Evolutionary conservation across 208 protist species (phyloP), one percentile per base, ranked within the genome.

Genomic region (Trypanosoma vivax): DNA sequence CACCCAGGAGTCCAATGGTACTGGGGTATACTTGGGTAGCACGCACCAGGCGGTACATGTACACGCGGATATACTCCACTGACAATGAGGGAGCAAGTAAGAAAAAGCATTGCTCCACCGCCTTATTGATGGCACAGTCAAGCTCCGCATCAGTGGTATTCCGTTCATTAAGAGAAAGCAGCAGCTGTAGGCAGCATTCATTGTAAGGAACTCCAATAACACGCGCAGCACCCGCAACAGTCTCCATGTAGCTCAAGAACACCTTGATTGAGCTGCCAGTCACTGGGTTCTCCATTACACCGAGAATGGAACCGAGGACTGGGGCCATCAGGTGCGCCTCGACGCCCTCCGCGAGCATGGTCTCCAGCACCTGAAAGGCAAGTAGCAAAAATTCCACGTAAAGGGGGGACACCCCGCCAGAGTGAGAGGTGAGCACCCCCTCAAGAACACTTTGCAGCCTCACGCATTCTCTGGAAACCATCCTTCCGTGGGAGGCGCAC

Each of bases 401-500:
- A n/a, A n/a, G n/a, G n/a, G n/a, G n/a, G n/a, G n/a, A n/a, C n/a
- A n/a, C n/a, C n/a, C n/a, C n/a, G n/a, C n/a, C n/a, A n/a, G n/a
- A n/a, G n/a, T n/a, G n/a, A n/a, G n/a, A n/a, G n/a, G n/a, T n/a
- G n/a, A n/a, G n/a, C n/a, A n/a, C n/a, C n/a, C n/a, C n/a, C n/a
- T n/a, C n/a, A n/a, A 43, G 18, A 33, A 61, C 35, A 30, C 13
- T 6, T 37, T 35, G 43, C 5, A 56, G 23, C 6, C 42, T 21
- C 16, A 42, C 29, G 5, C 35, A 27, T 2, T 50, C 47, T 33
- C 49, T 56, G 3, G 50, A 19, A 14, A 55, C 35, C 11, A 35
- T 53, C 21, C 41, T 45, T 11, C 42, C 34, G 42, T 60, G 25
- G 43, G 47, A 14, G 25, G 6, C 4, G 5, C 59, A 61, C 46